Conservation (phyloP, 1,284 basidiomycete species). For the Ganoderma sinense region DNA sequence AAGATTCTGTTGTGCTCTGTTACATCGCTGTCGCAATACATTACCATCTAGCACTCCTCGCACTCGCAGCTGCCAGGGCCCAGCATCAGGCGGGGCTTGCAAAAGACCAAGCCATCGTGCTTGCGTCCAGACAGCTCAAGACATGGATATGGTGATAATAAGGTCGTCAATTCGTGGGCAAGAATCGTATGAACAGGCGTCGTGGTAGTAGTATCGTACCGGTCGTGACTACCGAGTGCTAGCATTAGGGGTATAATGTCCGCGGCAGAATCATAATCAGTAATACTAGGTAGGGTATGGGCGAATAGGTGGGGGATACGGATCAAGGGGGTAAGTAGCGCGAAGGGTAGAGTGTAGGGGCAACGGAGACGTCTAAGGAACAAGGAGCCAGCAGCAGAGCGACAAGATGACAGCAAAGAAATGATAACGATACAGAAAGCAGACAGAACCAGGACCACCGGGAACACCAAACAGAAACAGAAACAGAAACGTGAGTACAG, state of each 20-base stretch:
- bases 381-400: conserved; percentile 12
- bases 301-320: conserved; percentile 6
- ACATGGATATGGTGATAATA: background rate
- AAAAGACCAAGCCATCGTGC: background rate
- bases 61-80: too few species aligned
- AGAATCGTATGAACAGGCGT: conserved; percentile 9
- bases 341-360: background rate
- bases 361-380: conserved; percentile 8
- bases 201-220: conserved; percentile 13
- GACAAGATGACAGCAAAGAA: conserved; percentile 8
- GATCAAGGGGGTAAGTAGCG: conserved; percentile 11
- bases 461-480: background rate
- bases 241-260: conserved; percentile 25
- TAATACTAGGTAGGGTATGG: conserved; percentile 29
- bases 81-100: background rate
- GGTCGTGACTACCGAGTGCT: conserved; percentile 19
- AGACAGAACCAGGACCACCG: conserved; percentile 1
- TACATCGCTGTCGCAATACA: background rate
- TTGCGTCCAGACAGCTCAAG: background rate
- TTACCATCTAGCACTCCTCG: background rate
- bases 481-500: background rate
- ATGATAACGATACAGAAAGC: conserved; percentile 30
- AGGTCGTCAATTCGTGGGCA: conserved; percentile 11
- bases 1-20: background rate
- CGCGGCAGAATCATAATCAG: conserved; percentile 23